phyloP scores from a whole-genome alignment of 2,329 filamentous ascomycete genomes.

The Alternaria gaisen region DNA sequence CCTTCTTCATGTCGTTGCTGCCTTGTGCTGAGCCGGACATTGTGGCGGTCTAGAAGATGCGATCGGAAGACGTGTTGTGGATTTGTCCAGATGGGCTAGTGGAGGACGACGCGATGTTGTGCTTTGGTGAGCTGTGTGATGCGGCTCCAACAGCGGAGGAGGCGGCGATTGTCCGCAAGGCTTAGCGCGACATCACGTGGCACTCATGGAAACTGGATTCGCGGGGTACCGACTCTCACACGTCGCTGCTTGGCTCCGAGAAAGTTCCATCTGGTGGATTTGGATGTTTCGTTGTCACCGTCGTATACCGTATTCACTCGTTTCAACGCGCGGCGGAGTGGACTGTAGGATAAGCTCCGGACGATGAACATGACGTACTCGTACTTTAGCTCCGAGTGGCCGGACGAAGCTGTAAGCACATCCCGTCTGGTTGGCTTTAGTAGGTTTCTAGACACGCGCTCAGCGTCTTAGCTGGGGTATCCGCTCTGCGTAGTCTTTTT shows the following conservation, averaged over 20 bases:
- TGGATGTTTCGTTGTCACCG: not conserved
- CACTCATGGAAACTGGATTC: conserved; percentile 1
- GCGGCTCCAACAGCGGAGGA: conserved; percentile 27
- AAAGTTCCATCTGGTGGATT: conserved; percentile 1
- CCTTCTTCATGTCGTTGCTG: conserved; percentile 52
- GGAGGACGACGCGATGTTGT: conserved; percentile 7
- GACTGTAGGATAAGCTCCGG: conserved; percentile 8
- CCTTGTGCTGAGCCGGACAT: conserved; percentile 60
- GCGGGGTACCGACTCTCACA: conserved; percentile 13
- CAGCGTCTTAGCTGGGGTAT: conserved; percentile 4
- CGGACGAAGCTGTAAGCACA: conserved; percentile 29
- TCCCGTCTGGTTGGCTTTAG: conserved; percentile 10
- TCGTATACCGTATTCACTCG: not conserved
- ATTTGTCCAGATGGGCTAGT: not conserved
- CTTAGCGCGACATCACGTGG: conserved; percentile 34
- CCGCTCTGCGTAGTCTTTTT: conserved; percentile 1
- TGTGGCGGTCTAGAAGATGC: conserved; percentile 7
- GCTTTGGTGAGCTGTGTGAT: conserved; percentile 22
- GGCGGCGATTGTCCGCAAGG: conserved; percentile 22
- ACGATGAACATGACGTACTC: conserved; percentile 26
- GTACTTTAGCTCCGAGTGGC: conserved; percentile 22
- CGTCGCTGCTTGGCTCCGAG: conserved; percentile 9
- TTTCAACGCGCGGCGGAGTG: not conserved
- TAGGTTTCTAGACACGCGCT: conserved; percentile 14
- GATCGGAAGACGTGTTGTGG: not conserved